These are phyloP conservation scores for Ascosphaera pollenicola DNA, from an alignment of 2,329 filamentous ascomycete genomes.

Conservation along the genomic window DNA sequence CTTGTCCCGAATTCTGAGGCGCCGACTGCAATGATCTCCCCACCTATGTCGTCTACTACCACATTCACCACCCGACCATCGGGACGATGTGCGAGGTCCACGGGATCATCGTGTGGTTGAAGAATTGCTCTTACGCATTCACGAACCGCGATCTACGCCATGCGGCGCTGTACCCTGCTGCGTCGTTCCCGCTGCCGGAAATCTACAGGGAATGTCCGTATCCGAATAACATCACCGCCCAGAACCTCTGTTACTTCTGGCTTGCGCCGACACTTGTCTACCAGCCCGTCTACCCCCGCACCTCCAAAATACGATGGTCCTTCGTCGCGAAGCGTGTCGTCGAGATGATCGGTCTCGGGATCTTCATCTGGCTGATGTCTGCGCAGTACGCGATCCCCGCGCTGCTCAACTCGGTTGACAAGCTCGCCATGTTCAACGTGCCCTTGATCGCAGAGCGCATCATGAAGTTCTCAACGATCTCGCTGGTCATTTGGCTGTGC, in stretches of 20 bases:
- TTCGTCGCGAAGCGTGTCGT: slow-evolving; percentile 68
- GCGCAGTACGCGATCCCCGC: slow-evolving; percentile 89
- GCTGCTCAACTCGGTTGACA: slow-evolving; percentile 70
- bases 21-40: too few species aligned
- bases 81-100: slow-evolving; percentile 80
- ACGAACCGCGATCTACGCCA: slow-evolving; percentile 91
- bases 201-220: slow-evolving; percentile 73
- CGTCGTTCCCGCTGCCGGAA: slow-evolving; percentile 47
- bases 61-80: slow-evolving; percentile 81
- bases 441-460: slow-evolving; percentile 68
- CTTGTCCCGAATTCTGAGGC: too few species aligned
- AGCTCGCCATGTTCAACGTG: slow-evolving; percentile 60
- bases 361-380: slow-evolving; percentile 87
- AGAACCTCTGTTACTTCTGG: slow-evolving; percentile 89
- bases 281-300: slow-evolving; percentile 86
- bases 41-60: slow-evolving; percentile 69
- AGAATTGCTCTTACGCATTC: slow-evolving; percentile 86
- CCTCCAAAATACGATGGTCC: slow-evolving; percentile 56
- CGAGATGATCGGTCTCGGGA: slow-evolving; percentile 55
- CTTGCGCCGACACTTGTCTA: slow-evolving; percentile 93
- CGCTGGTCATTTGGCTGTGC: slow-evolving; percentile 86
- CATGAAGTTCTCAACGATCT: slow-evolving; percentile 90
- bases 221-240: slow-evolving; percentile 69
- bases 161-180: slow-evolving; percentile 60
- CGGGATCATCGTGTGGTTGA: slow-evolving; percentile 87